Evolutionary conservation across 148 eudicot species (phyloP), one percentile per base, ranked within the genome.

Genomic region (Chenopodium suecicum): DNA sequence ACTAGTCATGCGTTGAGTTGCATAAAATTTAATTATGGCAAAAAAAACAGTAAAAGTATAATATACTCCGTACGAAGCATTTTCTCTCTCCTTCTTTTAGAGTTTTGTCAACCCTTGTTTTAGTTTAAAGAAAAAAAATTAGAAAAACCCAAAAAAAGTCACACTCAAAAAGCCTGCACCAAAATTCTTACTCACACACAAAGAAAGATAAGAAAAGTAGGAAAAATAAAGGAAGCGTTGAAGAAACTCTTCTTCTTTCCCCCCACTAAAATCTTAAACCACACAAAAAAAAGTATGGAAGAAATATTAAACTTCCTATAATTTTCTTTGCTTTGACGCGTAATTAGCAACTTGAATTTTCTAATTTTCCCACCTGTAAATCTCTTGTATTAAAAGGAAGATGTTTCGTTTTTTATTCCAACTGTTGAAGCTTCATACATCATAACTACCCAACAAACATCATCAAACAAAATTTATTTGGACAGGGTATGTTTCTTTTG

Each of bases 261-360:
- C 54, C 54, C 54, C 54, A 50, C 54, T 41, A 6, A 50, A 48
- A 50, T 50, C 54, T 41, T 41, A 41, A 50, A 50, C 14, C 3
- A 50, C 54, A 11, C 54, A 50, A 50, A 70, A 68, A 9, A 44
- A 68, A 37, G 25, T 52, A n/a, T 47, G 10, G 8, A 2, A 34
- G 4, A 31, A 70, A 70, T 31, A 8, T n/a, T 9, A 68, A 68
- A 68, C 48, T 16, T 4, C 16, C 11, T 20, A 37, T 58, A 52
- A 52, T 22, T 80, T 73, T 60, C 73, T 81, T 81, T 64, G 47
- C 78, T 81, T 81, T 67, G 47, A 81, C 83, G 83, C 83, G 83
- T 74, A 47, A 81, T 64, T 63, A 9, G 58, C 19, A 48, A 4
- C 27, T 23, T 48, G 7, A 23, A 0, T n/a, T n/a, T 47, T 48